phyloP scores from a whole-genome alignment of 257 asterid genomes.

The Solanum raphanifolium region DNA sequence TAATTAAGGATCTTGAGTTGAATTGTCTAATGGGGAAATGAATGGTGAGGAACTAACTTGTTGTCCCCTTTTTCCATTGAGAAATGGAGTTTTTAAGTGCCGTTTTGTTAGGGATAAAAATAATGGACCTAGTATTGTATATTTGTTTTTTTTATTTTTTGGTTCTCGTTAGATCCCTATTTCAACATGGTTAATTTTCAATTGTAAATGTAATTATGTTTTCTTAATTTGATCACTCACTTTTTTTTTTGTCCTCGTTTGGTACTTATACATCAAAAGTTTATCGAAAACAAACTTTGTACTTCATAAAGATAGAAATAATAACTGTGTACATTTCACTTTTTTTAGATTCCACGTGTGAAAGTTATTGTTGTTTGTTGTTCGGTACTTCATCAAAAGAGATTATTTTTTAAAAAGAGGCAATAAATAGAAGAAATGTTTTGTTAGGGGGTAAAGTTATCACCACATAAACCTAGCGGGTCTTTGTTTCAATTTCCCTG shows the following conservation, averaged over 20 bases:
- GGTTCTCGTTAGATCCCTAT: background rate
- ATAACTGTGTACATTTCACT: rapidly evolving
- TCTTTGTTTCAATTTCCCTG: background rate
- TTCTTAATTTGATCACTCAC: background rate
- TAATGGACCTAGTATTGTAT: conserved; percentile 12
- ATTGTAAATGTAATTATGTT: background rate
- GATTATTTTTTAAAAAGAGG: background rate
- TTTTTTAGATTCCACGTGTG: background rate
- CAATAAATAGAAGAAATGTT: background rate
- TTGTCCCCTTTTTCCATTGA: conserved; percentile 8
- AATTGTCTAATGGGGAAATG: conserved; percentile 8
- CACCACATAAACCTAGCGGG: background rate
- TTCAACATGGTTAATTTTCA: background rate
- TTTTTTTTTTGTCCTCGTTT: background rate
- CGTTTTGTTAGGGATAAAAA: conserved; percentile 36
- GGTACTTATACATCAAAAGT: background rate
- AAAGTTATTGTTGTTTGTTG: background rate
- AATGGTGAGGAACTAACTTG: conserved; percentile 2
- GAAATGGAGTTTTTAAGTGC: conserved; percentile 30
- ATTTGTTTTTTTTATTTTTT: background rate
- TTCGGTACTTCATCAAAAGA: background rate
- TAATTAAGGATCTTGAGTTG: conserved; percentile 27
- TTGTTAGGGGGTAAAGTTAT: background rate
- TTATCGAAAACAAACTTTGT: no score
- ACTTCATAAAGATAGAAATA: background rate